Percentiles rank a stretch among this genome's conserved stretches.
These are phyloP conservation scores for Lycium barbarum DNA, from an alignment of 257 asterid species.

Conservation along the genomic window DNA sequence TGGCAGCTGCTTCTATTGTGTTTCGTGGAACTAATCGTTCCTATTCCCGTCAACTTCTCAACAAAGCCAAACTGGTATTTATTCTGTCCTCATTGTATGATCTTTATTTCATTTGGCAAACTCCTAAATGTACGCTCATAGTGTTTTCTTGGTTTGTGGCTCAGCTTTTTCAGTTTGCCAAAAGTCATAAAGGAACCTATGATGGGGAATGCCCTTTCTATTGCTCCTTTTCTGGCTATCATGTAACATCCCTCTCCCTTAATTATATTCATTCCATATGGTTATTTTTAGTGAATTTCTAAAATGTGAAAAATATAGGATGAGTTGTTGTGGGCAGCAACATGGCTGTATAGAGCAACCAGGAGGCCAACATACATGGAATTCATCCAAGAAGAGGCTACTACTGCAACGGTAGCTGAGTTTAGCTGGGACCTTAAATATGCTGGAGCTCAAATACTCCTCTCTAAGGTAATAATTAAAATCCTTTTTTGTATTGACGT, in stretches of 20 bases:
- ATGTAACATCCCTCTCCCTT: slow-evolving; percentile 47
- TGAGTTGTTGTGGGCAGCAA: slow-evolving; percentile 90
- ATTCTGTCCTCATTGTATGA: not conserved
- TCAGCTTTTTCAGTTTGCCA: slow-evolving; percentile 73
- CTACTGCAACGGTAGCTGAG: slow-evolving; percentile 64
- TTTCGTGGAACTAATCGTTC: slow-evolving; percentile 46
- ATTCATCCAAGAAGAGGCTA: slow-evolving; percentile 62
- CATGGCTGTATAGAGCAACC: slow-evolving; percentile 81
- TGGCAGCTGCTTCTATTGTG: slow-evolving; percentile 75
- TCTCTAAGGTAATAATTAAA: slow-evolving; percentile 51
- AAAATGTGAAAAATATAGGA: slow-evolving; percentile 52
- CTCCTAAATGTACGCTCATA: not conserved
- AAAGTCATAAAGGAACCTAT: slow-evolving; percentile 65
- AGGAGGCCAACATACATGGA: slow-evolving; percentile 51
- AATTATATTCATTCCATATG: not conserved
- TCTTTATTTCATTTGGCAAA: not conserved
- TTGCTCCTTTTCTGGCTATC: slow-evolving; percentile 83
- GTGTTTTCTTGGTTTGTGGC: slow-evolving; percentile 12
- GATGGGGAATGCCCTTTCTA: slow-evolving; percentile 96
- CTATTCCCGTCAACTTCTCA: slow-evolving; percentile 53
- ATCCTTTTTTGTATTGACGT: not conserved
- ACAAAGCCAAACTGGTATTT: slow-evolving; percentile 52
- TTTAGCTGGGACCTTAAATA: slow-evolving; percentile 91
- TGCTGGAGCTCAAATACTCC: slow-evolving; percentile 80
- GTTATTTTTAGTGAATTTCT: not conserved